phyloP scores from a whole-genome alignment of 495 filamentous ascomycete species.

The Aspergillus kassunensis region DNA sequence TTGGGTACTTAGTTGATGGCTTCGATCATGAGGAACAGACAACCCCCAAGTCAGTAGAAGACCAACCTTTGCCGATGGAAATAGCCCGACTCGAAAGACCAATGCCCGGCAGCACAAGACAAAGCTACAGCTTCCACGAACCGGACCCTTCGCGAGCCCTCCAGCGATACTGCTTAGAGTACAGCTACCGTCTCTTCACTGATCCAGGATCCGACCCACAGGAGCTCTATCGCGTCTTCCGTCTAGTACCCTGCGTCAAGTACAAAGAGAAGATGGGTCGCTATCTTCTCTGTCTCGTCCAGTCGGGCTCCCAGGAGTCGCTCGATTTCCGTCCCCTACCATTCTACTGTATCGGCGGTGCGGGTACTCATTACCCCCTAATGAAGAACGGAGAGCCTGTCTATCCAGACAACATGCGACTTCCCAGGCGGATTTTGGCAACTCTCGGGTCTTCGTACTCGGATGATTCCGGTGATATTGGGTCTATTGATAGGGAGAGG shows the following conservation, averaged over 20 bases:
- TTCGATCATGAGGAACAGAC: too few relatives aligned
- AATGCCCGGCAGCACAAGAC: not conserved
- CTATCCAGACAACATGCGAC: conserved; percentile 29
- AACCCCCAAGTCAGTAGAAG: too few relatives aligned
- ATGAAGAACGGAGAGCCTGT: conserved; percentile 24
- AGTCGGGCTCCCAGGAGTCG: not conserved
- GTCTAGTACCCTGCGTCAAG: conserved; percentile 57
- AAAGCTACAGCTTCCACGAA: conserved; percentile 46
- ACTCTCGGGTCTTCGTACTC: conserved; percentile 13
- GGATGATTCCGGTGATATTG: not conserved
- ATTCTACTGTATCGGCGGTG: conserved; percentile 53
- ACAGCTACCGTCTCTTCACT: conserved; percentile 53
- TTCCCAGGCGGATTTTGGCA: conserved; percentile 20
- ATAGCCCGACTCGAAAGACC: conserved; percentile 1
- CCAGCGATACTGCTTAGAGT: conserved; percentile 63
- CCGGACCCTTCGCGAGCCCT: conserved; percentile 63
- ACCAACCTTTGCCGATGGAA: too few relatives aligned
- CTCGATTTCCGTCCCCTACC: conserved; percentile 36
- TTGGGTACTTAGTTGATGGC: too few relatives aligned
- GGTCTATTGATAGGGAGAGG: not conserved
- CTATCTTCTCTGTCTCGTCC: conserved; percentile 32
- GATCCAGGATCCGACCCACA: conserved; percentile 46
- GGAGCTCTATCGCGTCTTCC: conserved; percentile 56
- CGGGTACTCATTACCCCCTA: conserved; percentile 57
- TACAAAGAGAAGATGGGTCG: conserved; percentile 43